phyloP scores from a whole-genome alignment of 208 protist genomes.

The Phytomonas francai region DNA sequence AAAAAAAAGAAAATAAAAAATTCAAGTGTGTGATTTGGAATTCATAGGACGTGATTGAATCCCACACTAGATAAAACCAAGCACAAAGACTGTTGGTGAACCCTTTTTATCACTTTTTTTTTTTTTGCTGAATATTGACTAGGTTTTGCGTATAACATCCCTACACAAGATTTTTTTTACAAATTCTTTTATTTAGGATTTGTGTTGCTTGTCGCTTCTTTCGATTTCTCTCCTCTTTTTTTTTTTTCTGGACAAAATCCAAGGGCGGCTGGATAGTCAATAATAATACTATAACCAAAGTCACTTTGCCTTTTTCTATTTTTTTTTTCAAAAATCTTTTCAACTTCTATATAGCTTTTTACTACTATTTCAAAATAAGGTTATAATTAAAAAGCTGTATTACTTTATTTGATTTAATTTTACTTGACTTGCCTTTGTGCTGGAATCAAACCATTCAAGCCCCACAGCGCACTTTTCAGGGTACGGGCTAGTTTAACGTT shows the following conservation, averaged over 20 bases:
- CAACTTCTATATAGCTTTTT: conserved; percentile 3
- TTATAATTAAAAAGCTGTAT: too few relatives aligned
- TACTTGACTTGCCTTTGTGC: too few relatives aligned
- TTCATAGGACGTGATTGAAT: conserved; percentile 1
- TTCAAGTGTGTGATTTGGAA: background rate
- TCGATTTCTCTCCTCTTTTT: conserved; percentile 10
- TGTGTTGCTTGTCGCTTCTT: conserved; percentile 6
- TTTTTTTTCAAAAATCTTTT: background rate
- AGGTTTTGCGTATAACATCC: conserved; percentile 10
- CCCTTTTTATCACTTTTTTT: conserved; percentile 4
- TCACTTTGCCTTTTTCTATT: conserved; percentile 15
- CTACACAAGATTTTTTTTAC: background rate
- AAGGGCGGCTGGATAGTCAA: conserved; percentile 2
- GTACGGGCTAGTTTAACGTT: too few relatives aligned
- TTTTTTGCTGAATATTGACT: background rate
- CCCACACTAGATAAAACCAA: conserved; percentile 1
- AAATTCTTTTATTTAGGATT: conserved; percentile 6
- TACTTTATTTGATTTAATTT: too few relatives aligned
- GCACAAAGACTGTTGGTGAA: background rate
- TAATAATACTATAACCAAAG: background rate
- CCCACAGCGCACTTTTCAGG: too few relatives aligned
- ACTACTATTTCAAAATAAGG: background rate
- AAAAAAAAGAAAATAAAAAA: conserved; percentile 10
- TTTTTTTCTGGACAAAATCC: conserved; percentile 1
- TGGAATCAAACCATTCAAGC: too few relatives aligned